Evolutionary conservation across 2,329 filamentous ascomycete genomes (phyloP).

Genomic region (Lecanicillium sp.): DNA sequence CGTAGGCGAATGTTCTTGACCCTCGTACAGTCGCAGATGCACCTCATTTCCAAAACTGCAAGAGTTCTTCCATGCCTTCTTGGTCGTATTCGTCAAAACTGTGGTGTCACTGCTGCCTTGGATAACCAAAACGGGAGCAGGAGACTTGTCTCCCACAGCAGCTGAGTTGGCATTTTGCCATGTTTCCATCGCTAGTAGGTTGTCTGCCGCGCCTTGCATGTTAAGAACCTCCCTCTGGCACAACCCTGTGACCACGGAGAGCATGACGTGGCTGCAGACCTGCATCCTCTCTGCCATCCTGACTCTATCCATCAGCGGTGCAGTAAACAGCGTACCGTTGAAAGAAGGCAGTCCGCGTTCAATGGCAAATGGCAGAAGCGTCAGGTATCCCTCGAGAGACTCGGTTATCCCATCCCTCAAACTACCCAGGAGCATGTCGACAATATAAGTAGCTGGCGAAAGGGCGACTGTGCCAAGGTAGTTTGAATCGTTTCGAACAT

Average conservation of each 20-base stretch:
- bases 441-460: constrained; percentile 10
- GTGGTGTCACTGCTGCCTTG: constrained; percentile 8
- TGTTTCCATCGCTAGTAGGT: neutral
- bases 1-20: constrained; percentile 6
- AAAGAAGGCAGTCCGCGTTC: too few species aligned
- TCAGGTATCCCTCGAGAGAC: too few species aligned
- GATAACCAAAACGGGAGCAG: constrained; percentile 10
- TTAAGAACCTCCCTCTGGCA: too few species aligned
- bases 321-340: too few species aligned
- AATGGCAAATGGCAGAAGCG: neutral
- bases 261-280: too few species aligned
- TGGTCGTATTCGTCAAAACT: constrained; percentile 6
- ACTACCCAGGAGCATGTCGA: too few species aligned
- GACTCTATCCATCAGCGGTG: too few species aligned
- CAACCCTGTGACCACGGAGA: too few species aligned
- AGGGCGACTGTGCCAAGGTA: constrained; percentile 10
- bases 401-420: too few species aligned
- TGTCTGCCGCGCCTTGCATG: neutral
- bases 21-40: constrained; percentile 7
- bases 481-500: constrained; percentile 1
- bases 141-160: constrained; percentile 5
- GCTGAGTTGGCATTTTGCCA: constrained; percentile 7
- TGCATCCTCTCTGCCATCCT: too few species aligned
- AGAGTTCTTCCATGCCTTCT: constrained; percentile 2
- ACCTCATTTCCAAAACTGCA: constrained; percentile 8